Evolutionary conservation across 2,329 filamentous ascomycete genomes (phyloP).

Genomic region (Ustulina deusta): DNA sequence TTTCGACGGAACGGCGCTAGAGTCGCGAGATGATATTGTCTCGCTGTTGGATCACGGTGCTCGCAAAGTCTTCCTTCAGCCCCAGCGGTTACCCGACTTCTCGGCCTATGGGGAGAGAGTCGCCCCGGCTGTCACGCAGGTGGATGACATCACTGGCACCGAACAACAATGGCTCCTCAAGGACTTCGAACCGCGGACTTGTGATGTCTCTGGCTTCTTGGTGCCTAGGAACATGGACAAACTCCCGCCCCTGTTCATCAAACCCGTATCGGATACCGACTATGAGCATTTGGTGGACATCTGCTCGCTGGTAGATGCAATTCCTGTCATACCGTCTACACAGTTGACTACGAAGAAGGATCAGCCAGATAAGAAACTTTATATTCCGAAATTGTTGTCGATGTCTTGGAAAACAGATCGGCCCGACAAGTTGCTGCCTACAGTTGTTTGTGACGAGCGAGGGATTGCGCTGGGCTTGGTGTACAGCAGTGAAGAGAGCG

Average conservation of each 20-base stretch:
- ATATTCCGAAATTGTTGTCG: slow-evolving; percentile 77
- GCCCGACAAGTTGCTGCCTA: slow-evolving; percentile 85
- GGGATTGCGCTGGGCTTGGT: slow-evolving; percentile 88
- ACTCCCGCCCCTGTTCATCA: slow-evolving; percentile 63
- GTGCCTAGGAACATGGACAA: slow-evolving; percentile 60
- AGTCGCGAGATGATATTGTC: slow-evolving; percentile 78
- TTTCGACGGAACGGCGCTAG: slow-evolving; percentile 79
- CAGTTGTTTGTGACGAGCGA: slow-evolving; percentile 89
- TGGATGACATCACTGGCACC: slow-evolving; percentile 58
- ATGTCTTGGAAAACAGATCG: slow-evolving; percentile 84
- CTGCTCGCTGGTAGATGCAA: slow-evolving; percentile 65
- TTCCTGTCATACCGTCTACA: slow-evolving; percentile 80
- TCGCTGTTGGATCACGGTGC: slow-evolving; percentile 87
- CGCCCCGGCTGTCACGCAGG: slow-evolving; percentile 63
- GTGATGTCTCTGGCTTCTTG: slow-evolving; percentile 58
- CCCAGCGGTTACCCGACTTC: slow-evolving; percentile 73
- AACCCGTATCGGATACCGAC: slow-evolving; percentile 60
- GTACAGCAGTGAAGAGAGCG: slow-evolving; percentile 92
- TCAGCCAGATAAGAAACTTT: slow-evolving; percentile 67
- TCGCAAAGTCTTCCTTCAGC: slow-evolving; percentile 83
- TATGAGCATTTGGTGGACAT: slow-evolving; percentile 61
- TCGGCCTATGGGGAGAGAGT: slow-evolving; percentile 68
- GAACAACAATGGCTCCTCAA: slow-evolving; percentile 66
- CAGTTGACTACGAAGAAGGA: slow-evolving; percentile 76
- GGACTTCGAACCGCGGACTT: slow-evolving; percentile 60